Evolutionary conservation across 2,329 filamentous ascomycete species (phyloP), one percentile per base, ranked within the genome.

Genomic region (Diaporthe humulicola): DNA sequence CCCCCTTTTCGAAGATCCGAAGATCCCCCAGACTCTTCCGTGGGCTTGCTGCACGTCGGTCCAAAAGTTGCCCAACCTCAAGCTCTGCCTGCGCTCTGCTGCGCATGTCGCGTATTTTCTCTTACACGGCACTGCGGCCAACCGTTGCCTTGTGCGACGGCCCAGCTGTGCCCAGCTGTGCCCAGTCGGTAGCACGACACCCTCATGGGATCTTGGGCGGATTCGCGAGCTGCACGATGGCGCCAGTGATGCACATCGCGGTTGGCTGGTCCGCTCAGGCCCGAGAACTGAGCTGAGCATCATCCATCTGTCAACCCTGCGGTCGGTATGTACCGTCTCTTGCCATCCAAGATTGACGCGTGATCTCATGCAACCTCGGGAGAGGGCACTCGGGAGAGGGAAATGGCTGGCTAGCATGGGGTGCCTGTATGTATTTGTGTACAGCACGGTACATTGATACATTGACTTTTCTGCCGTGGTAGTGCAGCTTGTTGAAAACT

Each of bases 21-120:
- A 67, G 61, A 67, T 67, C 61, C 61, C 61, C 61, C 61, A 67
- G 61, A 67, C 61, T 45, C 58, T 38, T 38, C 64, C 64, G 61
- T 30, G 64, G 45, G 30, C 30, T 52, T 38, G 9, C 64, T 52
- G 64, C 64, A 67, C 45, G 42, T 38, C 45, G 64, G 64, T 52
- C 45, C 45, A 50, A 52, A 38, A 25, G 19, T 22, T 67, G 64
- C 64, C 64, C 64, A 67, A 67, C 61, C 14, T 48, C 22, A 19
- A 42, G n/a, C n/a, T n/a, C n/a, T n/a, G n/a, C n/a, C n/a, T n/a
- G 36, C 60, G 22, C 8, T 36, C 69, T 61, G 4, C 28, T 45
- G n/a, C 36, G 38, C 33, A 25, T 33, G 25, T 15, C 14, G 10
- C 50, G 25, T 25, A 28, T 14, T 7, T 15, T 17, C 54, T 42